phyloP scores from a whole-genome alignment of 768 basidiomycete species.

The Macrolepiota albuminosa region DNA sequence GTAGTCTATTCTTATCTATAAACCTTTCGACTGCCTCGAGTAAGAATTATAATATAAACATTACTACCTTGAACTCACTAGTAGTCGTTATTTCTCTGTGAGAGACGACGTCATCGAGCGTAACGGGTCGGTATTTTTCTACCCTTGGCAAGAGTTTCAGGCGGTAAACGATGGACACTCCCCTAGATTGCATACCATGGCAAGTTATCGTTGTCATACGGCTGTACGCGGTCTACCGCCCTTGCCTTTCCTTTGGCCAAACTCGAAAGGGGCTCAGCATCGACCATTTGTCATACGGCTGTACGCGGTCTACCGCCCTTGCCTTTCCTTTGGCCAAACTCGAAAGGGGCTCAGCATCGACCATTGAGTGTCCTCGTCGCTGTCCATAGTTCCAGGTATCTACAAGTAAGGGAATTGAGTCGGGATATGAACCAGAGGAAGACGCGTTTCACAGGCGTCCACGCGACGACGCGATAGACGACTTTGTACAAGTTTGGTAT shows the following conservation, averaged over 20 bases:
- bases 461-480: slow-evolving; percentile 10
- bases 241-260: slow-evolving; percentile 71
- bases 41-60: slow-evolving; percentile 8
- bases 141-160: slow-evolving; percentile 56
- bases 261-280: slow-evolving; percentile 33
- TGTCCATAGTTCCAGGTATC: slow-evolving; percentile 38
- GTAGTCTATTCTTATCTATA: slow-evolving; percentile 90
- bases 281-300: slow-evolving; percentile 42
- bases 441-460: slow-evolving; percentile 11
- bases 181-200: slow-evolving; percentile 59
- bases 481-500: slow-evolving; percentile 6
- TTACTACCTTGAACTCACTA: slow-evolving; percentile 49
- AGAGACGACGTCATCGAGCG: slow-evolving; percentile 91
- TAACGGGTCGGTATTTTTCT: slow-evolving; percentile 93
- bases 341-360: slow-evolving; percentile 38
- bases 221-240: slow-evolving; percentile 36
- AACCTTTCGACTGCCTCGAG: slow-evolving; percentile 80
- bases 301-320: slow-evolving; percentile 45
- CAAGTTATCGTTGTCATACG: slow-evolving; percentile 58
- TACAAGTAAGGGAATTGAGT: not conserved
- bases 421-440: no score
- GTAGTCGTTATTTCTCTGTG: slow-evolving; percentile 94
- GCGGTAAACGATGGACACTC: not conserved
- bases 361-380: slow-evolving; percentile 52
- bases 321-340: slow-evolving; percentile 63